Percentiles rank a stretch among this genome's conserved stretches.
Conservation (phyloP, 306 rosid species). For the Trifolium repens region DNA sequence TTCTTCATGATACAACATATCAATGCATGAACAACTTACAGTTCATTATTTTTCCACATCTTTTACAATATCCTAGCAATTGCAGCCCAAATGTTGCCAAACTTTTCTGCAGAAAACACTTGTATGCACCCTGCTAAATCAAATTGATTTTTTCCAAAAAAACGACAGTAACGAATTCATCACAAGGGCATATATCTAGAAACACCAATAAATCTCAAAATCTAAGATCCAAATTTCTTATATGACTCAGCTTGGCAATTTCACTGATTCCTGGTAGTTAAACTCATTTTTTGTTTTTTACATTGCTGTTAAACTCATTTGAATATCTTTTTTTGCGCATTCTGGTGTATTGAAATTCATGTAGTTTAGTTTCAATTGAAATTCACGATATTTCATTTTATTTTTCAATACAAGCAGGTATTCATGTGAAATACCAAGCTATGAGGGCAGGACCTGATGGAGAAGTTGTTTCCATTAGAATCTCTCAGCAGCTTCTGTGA, state of each 20-base stretch:
- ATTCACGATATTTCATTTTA: slow-evolving; percentile 23
- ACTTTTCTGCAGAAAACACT: too few species aligned
- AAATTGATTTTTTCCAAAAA: too few species aligned
- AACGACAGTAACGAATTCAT: not conserved
- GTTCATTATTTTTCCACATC: not conserved
- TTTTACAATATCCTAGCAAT: not conserved
- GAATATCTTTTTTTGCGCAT: not conserved
- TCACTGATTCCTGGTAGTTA: not conserved
- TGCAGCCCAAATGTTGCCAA: not conserved
- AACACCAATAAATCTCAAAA: slow-evolving; percentile 10
- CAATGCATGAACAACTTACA: not conserved
- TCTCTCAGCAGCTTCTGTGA: slow-evolving; percentile 93
- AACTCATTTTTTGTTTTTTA: not conserved
- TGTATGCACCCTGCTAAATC: not conserved
- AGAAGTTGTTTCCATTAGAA: slow-evolving; percentile 83
- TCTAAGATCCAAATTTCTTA: slow-evolving; percentile 19
- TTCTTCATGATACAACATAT: not conserved
- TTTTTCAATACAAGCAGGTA: slow-evolving; percentile 56
- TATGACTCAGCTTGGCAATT: slow-evolving; percentile 21
- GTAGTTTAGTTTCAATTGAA: slow-evolving; percentile 25
- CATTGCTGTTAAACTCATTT: not conserved
- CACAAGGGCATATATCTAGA: not conserved
- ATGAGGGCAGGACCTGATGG: slow-evolving; percentile 87
- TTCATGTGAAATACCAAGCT: slow-evolving; percentile 84
- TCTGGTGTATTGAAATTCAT: not conserved